Evolutionary conservation across 306 rosid genomes (phyloP).

Genomic region (Vigna trinervia): DNA sequence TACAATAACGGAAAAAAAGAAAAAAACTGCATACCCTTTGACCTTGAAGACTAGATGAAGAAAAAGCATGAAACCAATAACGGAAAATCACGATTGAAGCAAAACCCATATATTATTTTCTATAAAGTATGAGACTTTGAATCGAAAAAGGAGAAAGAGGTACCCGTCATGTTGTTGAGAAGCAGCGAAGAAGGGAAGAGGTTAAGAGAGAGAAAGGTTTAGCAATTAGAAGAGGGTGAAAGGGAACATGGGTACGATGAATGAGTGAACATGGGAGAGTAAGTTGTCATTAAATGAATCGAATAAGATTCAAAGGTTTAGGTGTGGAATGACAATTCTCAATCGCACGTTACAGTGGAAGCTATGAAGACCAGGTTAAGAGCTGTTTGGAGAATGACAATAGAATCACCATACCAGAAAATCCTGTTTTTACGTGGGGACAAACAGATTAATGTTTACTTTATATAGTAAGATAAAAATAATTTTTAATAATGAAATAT

Average conservation of each 20-base stretch:
- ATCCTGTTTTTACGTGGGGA: too few relatives aligned
- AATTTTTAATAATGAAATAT: too few relatives aligned
- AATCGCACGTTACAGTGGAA: background rate
- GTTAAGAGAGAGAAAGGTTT: background rate
- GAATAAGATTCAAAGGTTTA: conserved; percentile 21
- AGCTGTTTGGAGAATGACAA: too few relatives aligned
- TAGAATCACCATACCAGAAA: background rate
- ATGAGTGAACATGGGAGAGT: background rate
- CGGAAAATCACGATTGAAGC: background rate
- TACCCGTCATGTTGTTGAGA: conserved; percentile 42
- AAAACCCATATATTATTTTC: background rate
- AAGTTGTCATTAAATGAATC: background rate
- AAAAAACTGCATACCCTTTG: conserved; percentile 16
- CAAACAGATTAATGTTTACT: too few relatives aligned
- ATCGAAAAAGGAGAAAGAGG: conserved; percentile 1
- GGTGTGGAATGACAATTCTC: background rate
- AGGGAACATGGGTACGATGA: background rate
- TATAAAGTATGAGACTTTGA: background rate
- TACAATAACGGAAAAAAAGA: background rate
- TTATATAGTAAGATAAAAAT: too few relatives aligned
- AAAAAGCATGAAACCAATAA: background rate
- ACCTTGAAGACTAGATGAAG: background rate
- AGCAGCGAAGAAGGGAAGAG: background rate
- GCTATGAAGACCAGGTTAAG: too few relatives aligned
- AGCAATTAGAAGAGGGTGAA: background rate